Conservation (phyloP, 2,329 filamentous ascomycete genomes). For the Calonectria pauciramosa region DNA sequence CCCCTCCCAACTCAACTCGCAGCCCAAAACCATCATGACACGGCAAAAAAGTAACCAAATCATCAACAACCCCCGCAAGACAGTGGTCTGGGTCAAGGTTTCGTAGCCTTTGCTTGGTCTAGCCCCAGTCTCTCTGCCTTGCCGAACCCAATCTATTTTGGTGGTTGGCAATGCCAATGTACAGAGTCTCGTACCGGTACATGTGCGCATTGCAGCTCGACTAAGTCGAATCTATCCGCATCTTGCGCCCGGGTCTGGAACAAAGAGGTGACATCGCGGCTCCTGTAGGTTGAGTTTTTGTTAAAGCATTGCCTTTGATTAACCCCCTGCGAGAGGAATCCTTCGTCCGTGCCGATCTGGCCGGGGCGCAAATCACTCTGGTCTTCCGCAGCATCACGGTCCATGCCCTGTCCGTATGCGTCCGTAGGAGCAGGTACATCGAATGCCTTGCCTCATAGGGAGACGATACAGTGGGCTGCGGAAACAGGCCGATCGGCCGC, state of each 20-base stretch:
- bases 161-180: conserved; percentile 6
- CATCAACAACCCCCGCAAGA: conserved; percentile 23
- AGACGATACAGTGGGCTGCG: conserved; percentile 28
- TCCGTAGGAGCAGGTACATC: neutral
- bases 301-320: conserved; percentile 17
- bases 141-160: conserved; percentile 19
- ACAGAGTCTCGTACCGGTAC: conserved; percentile 5
- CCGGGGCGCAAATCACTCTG: conserved; percentile 32
- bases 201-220: neutral
- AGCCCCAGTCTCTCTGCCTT: conserved; percentile 1
- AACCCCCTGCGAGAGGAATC: conserved; percentile 27
- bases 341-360: conserved; percentile 38
- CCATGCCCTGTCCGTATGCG: conserved; percentile 5
- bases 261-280: conserved; percentile 26
- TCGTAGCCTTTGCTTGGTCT: conserved; percentile 19
- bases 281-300: conserved; percentile 19
- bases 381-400: neutral
- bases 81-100: conserved; percentile 19
- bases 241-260: conserved; percentile 22
- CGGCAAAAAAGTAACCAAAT: neutral
- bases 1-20: neutral
- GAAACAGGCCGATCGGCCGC: conserved; percentile 41
- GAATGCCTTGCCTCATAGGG: conserved; percentile 5
- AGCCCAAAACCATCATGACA: conserved; percentile 16
- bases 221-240: conserved; percentile 15